A percentile compares a stretch with the other conserved stretches of the same genome.
phyloP scores from a whole-genome alignment of 805 yeast species.

The Tetrapisispora nanseiensis region DNA sequence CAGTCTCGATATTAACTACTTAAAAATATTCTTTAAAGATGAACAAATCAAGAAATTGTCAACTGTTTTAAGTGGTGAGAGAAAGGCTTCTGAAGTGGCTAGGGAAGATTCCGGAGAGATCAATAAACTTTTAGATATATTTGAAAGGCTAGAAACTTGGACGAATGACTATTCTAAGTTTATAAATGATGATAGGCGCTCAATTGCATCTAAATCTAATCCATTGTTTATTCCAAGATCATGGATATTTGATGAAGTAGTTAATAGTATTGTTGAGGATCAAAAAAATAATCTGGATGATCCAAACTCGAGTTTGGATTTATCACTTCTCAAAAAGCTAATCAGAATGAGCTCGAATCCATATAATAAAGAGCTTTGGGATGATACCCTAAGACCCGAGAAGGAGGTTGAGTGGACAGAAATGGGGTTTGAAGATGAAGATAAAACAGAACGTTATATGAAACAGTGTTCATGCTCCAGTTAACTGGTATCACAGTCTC shows the following conservation, averaged over 20 bases:
- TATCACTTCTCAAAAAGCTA: constrained; percentile 46
- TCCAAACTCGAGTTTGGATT: constrained; percentile 13
- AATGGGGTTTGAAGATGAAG: constrained; percentile 30
- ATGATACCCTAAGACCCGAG: constrained; percentile 41
- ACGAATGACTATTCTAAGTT: constrained; percentile 39
- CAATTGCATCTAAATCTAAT: constrained; percentile 41
- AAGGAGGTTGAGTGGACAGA: constrained; percentile 43
- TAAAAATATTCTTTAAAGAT: constrained; percentile 14
- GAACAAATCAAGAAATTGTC: constrained; percentile 12
- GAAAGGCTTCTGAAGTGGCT: not conserved
- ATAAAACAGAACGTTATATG: constrained; percentile 48
- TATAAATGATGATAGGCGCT: constrained; percentile 33
- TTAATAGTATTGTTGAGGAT: constrained; percentile 44
- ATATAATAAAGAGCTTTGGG: constrained; percentile 59
- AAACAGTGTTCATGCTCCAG: constrained; percentile 66
- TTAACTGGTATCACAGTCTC: no score
- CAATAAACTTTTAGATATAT: constrained; percentile 34
- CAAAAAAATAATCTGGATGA: constrained; percentile 35
- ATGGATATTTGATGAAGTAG: constrained; percentile 81
- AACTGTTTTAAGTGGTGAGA: constrained; percentile 20
- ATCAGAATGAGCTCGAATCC: constrained; percentile 70
- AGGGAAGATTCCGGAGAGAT: constrained; percentile 20
- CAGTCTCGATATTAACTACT: constrained; percentile 14
- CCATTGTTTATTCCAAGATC: constrained; percentile 78
- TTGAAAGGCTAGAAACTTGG: constrained; percentile 41